Evolutionary conservation across 495 filamentous ascomycete species (phyloP).

Genomic region (Podospora comata): DNA sequence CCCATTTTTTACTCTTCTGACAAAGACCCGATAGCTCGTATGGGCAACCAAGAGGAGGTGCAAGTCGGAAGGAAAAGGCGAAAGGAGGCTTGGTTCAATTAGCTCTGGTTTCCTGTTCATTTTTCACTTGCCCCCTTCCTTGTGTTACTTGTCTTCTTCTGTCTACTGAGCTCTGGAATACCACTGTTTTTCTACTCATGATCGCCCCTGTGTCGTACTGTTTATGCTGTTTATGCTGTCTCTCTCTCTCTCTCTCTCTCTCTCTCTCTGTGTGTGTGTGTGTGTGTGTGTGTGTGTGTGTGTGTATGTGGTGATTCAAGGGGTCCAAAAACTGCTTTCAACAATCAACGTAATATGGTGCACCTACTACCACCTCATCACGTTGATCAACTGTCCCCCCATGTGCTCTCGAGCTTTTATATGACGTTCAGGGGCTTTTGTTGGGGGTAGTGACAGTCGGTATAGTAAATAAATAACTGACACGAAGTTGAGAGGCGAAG

Average conservation of each 20-base stretch:
- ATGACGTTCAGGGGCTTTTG: not conserved
- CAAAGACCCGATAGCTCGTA: not conserved
- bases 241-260: too few relatives aligned
- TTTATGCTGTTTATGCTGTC: not conserved
- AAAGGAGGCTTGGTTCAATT: not conserved
- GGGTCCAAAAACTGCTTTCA: not conserved
- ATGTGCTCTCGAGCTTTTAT: not conserved
- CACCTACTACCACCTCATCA: not conserved
- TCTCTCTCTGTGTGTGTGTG: too few relatives aligned
- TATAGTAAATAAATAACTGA: too few relatives aligned
- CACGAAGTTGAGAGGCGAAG: too few relatives aligned
- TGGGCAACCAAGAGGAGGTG: not conserved
- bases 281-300: too few relatives aligned
- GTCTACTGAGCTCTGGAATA: not conserved
- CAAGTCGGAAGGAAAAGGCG: not conserved
- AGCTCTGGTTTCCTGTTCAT: not conserved
- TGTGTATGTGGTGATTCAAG: not conserved
- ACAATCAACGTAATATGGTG: not conserved
- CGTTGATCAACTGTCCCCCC: not conserved
- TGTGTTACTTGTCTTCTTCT: not conserved
- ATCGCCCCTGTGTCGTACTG: not conserved
- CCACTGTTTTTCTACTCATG: not conserved
- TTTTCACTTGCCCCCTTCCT: not conserved
- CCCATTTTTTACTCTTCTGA: slow-evolving; percentile 15
- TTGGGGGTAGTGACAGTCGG: too few relatives aligned